A percentile compares a stretch with the other conserved stretches of the same genome.
Conservation (phyloP, 768 basidiomycete species). For the Lepiota brunneoincarnata region DNA sequence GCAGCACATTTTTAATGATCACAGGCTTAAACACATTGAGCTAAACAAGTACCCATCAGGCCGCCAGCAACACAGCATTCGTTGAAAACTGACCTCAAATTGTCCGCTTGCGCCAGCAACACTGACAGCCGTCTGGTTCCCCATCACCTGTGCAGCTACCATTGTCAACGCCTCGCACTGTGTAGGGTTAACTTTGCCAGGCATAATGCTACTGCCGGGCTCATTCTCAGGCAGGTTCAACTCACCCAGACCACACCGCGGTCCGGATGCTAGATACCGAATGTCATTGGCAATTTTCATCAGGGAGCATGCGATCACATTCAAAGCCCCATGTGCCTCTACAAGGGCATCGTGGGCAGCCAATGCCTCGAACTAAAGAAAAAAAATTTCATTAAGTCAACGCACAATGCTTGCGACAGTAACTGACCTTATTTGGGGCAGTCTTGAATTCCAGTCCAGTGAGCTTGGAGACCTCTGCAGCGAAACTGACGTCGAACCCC, state of each 20-base stretch:
- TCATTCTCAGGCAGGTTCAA: constrained; percentile 95
- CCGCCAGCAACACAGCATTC: neutral
- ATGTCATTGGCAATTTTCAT: constrained; percentile 99
- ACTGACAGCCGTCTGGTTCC: constrained; percentile 91
- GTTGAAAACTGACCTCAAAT: constrained; percentile 72
- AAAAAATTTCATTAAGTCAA: constrained; percentile 3
- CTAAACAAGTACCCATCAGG: constrained; percentile 33
- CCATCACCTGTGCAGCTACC: constrained; percentile 98
- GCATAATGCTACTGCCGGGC: constrained; percentile 99
- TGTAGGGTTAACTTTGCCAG: constrained; percentile 99
- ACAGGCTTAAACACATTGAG: constrained; percentile 99
- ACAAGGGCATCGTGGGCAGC: constrained; percentile 98
- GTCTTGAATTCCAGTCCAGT: constrained; percentile 92
- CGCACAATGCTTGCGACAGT: neutral
- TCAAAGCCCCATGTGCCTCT: constrained; percentile 95
- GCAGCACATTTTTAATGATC: constrained; percentile 95
- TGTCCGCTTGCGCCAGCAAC: constrained; percentile 94
- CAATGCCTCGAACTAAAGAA: constrained; percentile 86
- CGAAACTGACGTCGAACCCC: constrained; percentile 95
- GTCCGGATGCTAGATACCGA: constrained; percentile 95
- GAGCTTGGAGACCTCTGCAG: constrained; percentile 85
- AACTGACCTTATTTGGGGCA: constrained; percentile 90
- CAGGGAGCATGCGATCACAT: constrained; percentile 92
- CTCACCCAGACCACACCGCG: constrained; percentile 96
- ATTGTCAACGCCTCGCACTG: constrained; percentile 99